Conservation (phyloP, 1,284 basidiomycete genomes). For the Microbotryum intermedium region DNA sequence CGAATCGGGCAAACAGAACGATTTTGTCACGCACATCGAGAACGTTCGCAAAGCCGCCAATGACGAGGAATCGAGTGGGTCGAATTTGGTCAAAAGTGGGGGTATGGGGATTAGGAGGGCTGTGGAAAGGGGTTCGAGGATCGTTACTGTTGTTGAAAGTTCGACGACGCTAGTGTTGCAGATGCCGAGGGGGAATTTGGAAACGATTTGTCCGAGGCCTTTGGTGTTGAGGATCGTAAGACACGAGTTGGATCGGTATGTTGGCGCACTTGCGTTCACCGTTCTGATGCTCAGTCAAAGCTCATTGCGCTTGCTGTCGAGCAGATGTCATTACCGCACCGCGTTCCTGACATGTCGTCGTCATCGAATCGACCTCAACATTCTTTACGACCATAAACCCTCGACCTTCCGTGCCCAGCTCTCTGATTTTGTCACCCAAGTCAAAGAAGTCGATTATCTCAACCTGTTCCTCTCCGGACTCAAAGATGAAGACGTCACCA, state of each 20-base stretch:
- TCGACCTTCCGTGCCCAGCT: constrained; percentile 59
- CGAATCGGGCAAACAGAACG: background rate
- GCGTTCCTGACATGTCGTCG: constrained; percentile 87
- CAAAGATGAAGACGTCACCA: constrained; percentile 48
- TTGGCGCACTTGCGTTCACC: constrained; percentile 15
- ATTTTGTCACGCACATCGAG: constrained; percentile 5
- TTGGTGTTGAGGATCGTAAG: constrained; percentile 76
- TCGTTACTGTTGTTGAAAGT: constrained; percentile 75
- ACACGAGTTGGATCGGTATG: constrained; percentile 63
- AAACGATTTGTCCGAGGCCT: constrained; percentile 87
- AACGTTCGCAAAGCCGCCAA: constrained; percentile 31
- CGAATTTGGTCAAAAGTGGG: constrained; percentile 33
- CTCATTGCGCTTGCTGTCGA: background rate
- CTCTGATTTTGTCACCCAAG: constrained; percentile 65
- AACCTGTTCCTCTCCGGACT: constrained; percentile 84
- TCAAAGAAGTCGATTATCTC: constrained; percentile 81
- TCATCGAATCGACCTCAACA: constrained; percentile 83
- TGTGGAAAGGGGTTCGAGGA: constrained; percentile 75
- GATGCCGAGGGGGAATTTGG: constrained; percentile 95
- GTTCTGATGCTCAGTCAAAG: background rate
- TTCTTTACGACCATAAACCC: constrained; percentile 72
- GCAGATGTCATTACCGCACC: constrained; percentile 55
- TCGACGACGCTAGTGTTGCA: constrained; percentile 85
- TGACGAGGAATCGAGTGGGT: constrained; percentile 49
- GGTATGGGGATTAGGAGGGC: constrained; percentile 46